Evolutionary conservation across 2,329 filamentous ascomycete species (phyloP).

Genomic region (Pestalotiopsis sp.): DNA sequence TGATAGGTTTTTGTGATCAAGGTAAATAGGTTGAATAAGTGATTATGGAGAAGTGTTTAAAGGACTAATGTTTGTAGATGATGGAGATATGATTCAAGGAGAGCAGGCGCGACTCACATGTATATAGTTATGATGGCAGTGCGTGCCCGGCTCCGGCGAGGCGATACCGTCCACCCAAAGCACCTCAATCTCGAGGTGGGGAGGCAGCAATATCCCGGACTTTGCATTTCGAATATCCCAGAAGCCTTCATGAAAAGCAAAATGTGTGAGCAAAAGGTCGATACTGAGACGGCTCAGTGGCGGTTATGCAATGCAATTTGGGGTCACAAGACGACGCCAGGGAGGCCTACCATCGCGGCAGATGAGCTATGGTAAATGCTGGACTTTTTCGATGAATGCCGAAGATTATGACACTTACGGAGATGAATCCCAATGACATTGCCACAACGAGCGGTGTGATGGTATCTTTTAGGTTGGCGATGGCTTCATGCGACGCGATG

Average conservation of each 20-base stretch:
- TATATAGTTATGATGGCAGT: not conserved
- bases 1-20: not conserved
- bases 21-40: not conserved
- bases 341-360: not conserved
- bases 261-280: no score
- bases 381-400: not conserved
- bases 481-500: not conserved
- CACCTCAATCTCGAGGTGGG: not conserved
- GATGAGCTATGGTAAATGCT: not conserved
- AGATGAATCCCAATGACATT: not conserved
- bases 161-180: not conserved
- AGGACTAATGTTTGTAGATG: not conserved
- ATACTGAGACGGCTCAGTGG: not conserved
- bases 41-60: not conserved
- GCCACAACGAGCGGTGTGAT: not conserved
- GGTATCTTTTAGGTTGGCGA: not conserved
- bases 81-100: not conserved
- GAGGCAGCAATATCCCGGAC: not conserved
- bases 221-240: not conserved
- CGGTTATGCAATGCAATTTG: not conserved
- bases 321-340: not conserved
- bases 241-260: not conserved
- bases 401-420: not conserved
- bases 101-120: not conserved
- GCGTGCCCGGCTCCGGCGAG: not conserved